A percentile compares a stretch with the other conserved stretches of the same genome.
These are phyloP conservation scores for Dalbergia oliveri DNA, from an alignment of 306 rosid genomes.

Conservation along the genomic window DNA sequence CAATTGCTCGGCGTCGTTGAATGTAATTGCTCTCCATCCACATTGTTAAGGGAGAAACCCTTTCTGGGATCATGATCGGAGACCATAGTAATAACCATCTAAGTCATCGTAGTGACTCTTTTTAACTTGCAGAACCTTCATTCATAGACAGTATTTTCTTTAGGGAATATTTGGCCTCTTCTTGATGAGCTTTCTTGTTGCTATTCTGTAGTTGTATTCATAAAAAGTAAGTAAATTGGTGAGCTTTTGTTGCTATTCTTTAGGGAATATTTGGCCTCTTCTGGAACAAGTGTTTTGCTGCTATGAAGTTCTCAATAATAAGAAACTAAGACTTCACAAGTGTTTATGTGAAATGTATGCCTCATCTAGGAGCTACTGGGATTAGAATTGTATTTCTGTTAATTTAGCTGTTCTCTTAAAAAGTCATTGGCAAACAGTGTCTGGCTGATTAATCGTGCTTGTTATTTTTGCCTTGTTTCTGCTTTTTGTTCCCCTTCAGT, in stretches of 20 bases:
- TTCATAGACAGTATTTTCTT: background rate
- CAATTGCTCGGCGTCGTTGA: too few relatives aligned
- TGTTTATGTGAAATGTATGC: slow-evolving; percentile 17
- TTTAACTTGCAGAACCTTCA: background rate
- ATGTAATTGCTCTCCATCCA: too few relatives aligned
- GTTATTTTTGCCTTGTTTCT: slow-evolving; percentile 5
- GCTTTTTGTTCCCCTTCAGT: slow-evolving; percentile 52
- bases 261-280: too few relatives aligned
- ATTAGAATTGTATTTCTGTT: slow-evolving; percentile 20
- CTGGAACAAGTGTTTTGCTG: background rate
- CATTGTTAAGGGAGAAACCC: background rate
- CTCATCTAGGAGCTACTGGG: background rate
- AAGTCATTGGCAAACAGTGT: background rate
- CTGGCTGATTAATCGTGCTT: background rate
- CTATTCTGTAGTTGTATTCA: background rate
- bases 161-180: background rate
- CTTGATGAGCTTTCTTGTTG: background rate
- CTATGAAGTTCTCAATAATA: slow-evolving; percentile 9
- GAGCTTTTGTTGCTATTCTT: too few relatives aligned
- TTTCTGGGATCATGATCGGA: background rate
- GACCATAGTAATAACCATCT: background rate
- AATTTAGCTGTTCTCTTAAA: slow-evolving; percentile 26
- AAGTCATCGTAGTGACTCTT: background rate
- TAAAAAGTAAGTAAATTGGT: too few relatives aligned
- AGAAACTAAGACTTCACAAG: background rate